These are phyloP conservation scores for Saussurea involucrata DNA, from an alignment of 129 eudicot species.

Conservation along the genomic window DNA sequence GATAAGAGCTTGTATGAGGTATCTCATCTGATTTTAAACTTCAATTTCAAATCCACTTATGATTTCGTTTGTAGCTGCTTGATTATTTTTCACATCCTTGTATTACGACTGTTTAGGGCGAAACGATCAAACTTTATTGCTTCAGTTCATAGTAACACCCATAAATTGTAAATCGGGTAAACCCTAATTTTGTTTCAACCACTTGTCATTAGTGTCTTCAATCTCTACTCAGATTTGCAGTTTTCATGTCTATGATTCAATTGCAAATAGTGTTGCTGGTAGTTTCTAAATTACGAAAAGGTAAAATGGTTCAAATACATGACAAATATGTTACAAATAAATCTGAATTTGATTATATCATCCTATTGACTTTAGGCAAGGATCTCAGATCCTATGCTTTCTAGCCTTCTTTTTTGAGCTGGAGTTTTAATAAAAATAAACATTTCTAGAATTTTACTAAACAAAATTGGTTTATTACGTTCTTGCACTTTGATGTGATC, in stretches of 20 bases:
- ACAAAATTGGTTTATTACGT: too few relatives aligned
- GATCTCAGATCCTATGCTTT: background rate
- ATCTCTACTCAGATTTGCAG: background rate
- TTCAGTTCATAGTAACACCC: background rate
- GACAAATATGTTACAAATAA: background rate
- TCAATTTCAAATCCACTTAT: background rate
- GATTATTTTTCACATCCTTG: background rate
- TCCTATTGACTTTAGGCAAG: background rate
- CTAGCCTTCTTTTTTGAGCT: background rate
- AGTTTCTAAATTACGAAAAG: background rate
- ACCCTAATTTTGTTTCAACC: background rate
- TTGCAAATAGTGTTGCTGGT: background rate
- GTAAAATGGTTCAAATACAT: background rate
- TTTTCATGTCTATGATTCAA: background rate
- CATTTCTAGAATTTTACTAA: background rate
- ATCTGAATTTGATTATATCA: background rate
- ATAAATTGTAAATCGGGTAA: background rate
- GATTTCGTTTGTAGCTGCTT: background rate
- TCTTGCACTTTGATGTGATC: too few relatives aligned
- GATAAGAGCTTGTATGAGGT: constrained; percentile 71
- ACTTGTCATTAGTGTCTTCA: background rate
- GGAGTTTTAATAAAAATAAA: background rate
- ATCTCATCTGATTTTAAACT: background rate
- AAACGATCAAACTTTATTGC: background rate
- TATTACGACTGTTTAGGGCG: background rate